These are phyloP conservation scores for Pilaira anomala DNA, from an alignment of 192 early-diverging fungal genomes.

Conservation along the genomic window DNA sequence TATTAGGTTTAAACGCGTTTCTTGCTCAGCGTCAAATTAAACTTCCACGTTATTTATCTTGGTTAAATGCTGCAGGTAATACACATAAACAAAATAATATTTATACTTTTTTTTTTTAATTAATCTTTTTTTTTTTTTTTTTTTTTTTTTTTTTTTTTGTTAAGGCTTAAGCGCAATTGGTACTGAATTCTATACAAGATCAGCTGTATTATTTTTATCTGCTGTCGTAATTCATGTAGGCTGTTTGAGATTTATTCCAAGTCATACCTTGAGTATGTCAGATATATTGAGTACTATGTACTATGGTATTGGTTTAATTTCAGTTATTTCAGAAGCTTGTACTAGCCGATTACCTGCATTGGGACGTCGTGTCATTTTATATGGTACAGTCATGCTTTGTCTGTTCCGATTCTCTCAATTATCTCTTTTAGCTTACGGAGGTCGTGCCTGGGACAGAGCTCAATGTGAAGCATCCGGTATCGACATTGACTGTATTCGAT, in stretches of 20 bases:
- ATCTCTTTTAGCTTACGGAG: constrained; percentile 11
- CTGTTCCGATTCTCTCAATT: background rate
- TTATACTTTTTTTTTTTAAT: background rate
- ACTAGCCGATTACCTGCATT: background rate
- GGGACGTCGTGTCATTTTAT: background rate
- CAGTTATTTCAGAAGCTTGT: background rate
- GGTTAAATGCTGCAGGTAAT: background rate
- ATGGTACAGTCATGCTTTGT: background rate
- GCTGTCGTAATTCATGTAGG: background rate
- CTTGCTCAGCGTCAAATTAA: constrained; percentile 1
- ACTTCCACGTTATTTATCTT: background rate
- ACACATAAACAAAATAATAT: background rate
- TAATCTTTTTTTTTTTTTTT: background rate
- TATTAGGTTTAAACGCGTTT: background rate
- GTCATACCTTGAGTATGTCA: background rate
- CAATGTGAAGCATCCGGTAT: constrained; percentile 6
- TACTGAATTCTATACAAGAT: constrained; percentile 1
- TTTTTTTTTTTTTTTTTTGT: background rate
- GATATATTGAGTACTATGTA: constrained; percentile 9
- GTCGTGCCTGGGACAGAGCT: background rate
- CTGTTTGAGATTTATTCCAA: background rate
- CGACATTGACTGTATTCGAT: constrained; percentile 18
- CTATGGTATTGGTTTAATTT: background rate
- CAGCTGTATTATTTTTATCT: constrained; percentile 16
- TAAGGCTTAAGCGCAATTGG: background rate